A percentile compares a stretch with the other conserved stretches of the same genome.
Evolutionary conservation across 2,329 filamentous ascomycete genomes (phyloP).

Genomic region (Magnaporthiopsis rhizophila): DNA sequence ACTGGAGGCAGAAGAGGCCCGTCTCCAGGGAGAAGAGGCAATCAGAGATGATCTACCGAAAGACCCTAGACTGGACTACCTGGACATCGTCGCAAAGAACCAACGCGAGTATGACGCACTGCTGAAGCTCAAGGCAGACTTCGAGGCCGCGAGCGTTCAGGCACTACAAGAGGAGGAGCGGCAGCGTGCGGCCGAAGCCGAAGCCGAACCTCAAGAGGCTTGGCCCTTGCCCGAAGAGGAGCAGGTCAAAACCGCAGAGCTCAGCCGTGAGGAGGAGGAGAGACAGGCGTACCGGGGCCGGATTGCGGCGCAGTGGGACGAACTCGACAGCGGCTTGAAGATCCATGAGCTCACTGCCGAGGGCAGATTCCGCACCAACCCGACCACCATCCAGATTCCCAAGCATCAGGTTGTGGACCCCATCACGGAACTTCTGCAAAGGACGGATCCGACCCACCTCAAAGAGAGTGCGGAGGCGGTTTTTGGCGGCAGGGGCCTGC

Average conservation of each 20-base stretch:
- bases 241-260: slow-evolving; percentile 20
- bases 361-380: slow-evolving; percentile 67
- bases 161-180: slow-evolving; percentile 23
- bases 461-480: slow-evolving; percentile 60
- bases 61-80: slow-evolving; percentile 31
- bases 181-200: slow-evolving; percentile 16
- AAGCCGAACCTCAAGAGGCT: slow-evolving; percentile 22
- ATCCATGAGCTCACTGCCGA: slow-evolving; percentile 66
- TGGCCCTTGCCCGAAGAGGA: slow-evolving; percentile 14
- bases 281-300: slow-evolving; percentile 18
- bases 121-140: slow-evolving; percentile 49
- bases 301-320: slow-evolving; percentile 24
- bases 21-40: neutral
- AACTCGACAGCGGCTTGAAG: slow-evolving; percentile 31
- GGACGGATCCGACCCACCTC: slow-evolving; percentile 67
- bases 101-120: slow-evolving; percentile 48
- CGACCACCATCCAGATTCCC: slow-evolving; percentile 69
- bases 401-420: slow-evolving; percentile 61
- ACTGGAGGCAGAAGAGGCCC: neutral
- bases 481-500: slow-evolving; percentile 71
- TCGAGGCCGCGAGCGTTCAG: slow-evolving; percentile 33
- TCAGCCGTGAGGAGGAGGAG: slow-evolving; percentile 28
- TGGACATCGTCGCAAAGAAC: slow-evolving; percentile 41
- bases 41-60: slow-evolving; percentile 17
- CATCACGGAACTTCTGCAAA: slow-evolving; percentile 58